A percentile compares a stretch with the other conserved stretches of the same genome.
Conservation (phyloP, 2,329 filamentous ascomycete genomes). For the Sodiomyces alkalinus region DNA sequence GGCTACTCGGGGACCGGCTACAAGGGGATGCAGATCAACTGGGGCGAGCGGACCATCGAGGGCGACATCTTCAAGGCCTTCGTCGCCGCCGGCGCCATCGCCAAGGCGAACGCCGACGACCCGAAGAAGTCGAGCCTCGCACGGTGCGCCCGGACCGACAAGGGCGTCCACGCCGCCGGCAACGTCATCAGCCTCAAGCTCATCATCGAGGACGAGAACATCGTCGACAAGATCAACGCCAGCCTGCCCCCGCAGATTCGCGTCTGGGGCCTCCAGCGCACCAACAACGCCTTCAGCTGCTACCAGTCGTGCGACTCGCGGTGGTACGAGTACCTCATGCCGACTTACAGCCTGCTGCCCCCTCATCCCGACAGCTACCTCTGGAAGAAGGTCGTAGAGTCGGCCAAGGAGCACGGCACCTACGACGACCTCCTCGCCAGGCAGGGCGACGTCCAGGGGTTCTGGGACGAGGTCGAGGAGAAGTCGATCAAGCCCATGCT, state of each 20-base stretch:
- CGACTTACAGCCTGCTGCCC: slow-evolving; percentile 81
- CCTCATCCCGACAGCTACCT: slow-evolving; percentile 81
- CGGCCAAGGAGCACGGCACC: slow-evolving; percentile 58
- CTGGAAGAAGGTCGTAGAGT: slow-evolving; percentile 66
- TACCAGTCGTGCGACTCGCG: slow-evolving; percentile 91
- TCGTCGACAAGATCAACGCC: slow-evolving; percentile 83
- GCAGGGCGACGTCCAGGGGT: slow-evolving; percentile 64
- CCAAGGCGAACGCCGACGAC: slow-evolving; percentile 91
- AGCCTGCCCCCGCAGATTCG: slow-evolving; percentile 77
- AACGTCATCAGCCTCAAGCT: slow-evolving; percentile 93
- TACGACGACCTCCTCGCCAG: slow-evolving; percentile 51
- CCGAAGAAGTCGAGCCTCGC: slow-evolving; percentile 92
- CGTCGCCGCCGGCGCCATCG: slow-evolving; percentile 80
- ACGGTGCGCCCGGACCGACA: slow-evolving; percentile 89
- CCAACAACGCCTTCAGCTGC: slow-evolving; percentile 82
- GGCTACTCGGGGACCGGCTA: slow-evolving; percentile 95
- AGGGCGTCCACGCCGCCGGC: slow-evolving; percentile 90
- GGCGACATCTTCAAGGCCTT: slow-evolving; percentile 89
- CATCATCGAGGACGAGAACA: slow-evolving; percentile 80
- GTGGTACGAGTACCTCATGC: slow-evolving; percentile 95
- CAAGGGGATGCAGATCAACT: slow-evolving; percentile 88
- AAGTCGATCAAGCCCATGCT: slow-evolving; percentile 61
- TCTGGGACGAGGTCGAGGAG: slow-evolving; percentile 74
- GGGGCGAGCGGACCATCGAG: slow-evolving; percentile 81
- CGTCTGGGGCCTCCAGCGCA: slow-evolving; percentile 84